Percentiles rank a stretch among this genome's conserved stretches.
Evolutionary conservation across 768 basidiomycete species (phyloP).

Genomic region (Chalciporus chontae): DNA sequence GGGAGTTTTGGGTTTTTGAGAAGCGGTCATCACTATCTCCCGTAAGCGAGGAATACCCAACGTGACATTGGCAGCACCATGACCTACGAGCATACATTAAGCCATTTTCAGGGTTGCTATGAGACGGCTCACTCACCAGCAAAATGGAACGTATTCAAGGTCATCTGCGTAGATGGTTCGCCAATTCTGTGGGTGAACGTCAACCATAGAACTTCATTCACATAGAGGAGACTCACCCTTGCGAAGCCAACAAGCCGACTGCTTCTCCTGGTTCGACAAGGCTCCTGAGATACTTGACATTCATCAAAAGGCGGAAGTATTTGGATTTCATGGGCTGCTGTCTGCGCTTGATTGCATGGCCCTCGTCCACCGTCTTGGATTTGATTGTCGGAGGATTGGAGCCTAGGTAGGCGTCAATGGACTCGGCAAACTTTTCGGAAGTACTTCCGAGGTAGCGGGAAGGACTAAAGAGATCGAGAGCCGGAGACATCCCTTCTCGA

Average conservation of each 20-base stretch:
- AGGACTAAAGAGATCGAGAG: slow-evolving; percentile 73
- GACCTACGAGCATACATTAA: slow-evolving; percentile 51
- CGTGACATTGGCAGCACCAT: slow-evolving; percentile 98
- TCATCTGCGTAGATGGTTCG: slow-evolving; percentile 99
- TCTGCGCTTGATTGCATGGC: slow-evolving; percentile 40
- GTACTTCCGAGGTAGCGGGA: slow-evolving; percentile 81
- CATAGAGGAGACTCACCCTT: slow-evolving; percentile 62
- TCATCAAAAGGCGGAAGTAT: slow-evolving; percentile 80
- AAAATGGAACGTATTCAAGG: slow-evolving; percentile 98
- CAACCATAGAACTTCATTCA: background rate
- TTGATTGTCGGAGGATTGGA: slow-evolving; percentile 61
- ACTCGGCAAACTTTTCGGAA: slow-evolving; percentile 86
- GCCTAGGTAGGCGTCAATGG: slow-evolving; percentile 75
- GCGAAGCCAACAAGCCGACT: slow-evolving; percentile 94
- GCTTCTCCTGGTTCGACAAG: slow-evolving; percentile 97
- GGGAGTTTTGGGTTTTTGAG: slow-evolving; percentile 92
- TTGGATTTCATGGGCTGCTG: slow-evolving; percentile 45
- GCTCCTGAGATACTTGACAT: slow-evolving; percentile 89
- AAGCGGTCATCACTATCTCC: slow-evolving; percentile 99
- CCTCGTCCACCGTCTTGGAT: slow-evolving; percentile 37
- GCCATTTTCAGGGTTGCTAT: background rate
- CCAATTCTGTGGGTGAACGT: slow-evolving; percentile 62
- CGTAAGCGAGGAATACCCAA: slow-evolving; percentile 97
- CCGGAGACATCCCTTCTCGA: slow-evolving; percentile 65
- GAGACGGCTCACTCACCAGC: slow-evolving; percentile 57